These are phyloP conservation scores for Sextonia rubra DNA, from an alignment of 164 flowering plant genomes.

Conservation along the genomic window DNA sequence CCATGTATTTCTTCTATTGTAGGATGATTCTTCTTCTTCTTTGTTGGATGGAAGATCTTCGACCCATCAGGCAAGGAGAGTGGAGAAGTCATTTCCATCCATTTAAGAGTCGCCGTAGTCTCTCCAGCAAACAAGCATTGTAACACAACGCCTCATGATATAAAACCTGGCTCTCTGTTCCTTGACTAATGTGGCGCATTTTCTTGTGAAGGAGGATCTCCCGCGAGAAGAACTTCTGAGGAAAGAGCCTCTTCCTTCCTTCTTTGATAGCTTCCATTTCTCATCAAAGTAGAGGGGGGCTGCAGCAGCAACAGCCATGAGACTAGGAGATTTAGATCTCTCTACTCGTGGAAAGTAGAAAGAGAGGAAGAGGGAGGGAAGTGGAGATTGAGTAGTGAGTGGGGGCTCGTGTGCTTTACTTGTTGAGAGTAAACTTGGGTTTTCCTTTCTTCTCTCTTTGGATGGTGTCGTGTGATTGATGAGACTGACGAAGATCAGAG, in stretches of 20 bases:
- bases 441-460: neutral
- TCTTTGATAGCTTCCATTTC: constrained; percentile 71
- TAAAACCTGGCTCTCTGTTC: constrained; percentile 31
- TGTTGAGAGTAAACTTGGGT: neutral
- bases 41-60: constrained; percentile 4
- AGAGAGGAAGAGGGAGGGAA: neutral
- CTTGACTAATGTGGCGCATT: constrained; percentile 27
- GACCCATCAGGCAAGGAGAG: constrained; percentile 20
- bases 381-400: neutral
- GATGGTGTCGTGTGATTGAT: neutral
- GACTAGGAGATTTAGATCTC: neutral
- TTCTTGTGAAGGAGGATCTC: constrained; percentile 22
- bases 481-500: neutral
- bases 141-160: constrained; percentile 32
- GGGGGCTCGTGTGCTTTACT: neutral
- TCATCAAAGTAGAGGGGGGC: constrained; percentile 47
- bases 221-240: constrained; percentile 22
- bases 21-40: constrained; percentile 21
- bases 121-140: constrained; percentile 34
- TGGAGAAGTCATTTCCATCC: neutral
- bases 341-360: neutral
- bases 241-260: constrained; percentile 38
- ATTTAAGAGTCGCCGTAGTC: constrained; percentile 24
- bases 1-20: constrained; percentile 2
- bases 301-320: constrained; percentile 11